Evolutionary conservation across 495 filamentous ascomycete genomes (phyloP), one percentile per base, ranked within the genome.

Genomic region (Xylaria flabelliformis): DNA sequence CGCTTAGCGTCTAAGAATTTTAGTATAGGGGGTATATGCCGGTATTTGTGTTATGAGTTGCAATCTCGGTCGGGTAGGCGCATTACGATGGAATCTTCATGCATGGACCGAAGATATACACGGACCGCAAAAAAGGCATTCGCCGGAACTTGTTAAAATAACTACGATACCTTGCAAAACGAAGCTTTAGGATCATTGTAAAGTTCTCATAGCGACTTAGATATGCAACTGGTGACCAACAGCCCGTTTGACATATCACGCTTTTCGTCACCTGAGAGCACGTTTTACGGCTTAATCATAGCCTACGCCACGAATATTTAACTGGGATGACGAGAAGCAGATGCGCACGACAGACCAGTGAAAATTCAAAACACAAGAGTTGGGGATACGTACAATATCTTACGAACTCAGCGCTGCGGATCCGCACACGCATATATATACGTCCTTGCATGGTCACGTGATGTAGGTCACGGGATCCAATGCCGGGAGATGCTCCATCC

Each of bases 1-100:
- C 95, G 75, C 88, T 99, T 83, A 97, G 94, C 87, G 92, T 97
- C 92, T 99, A 90, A 88, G 51, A 51, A 41, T 44, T 34, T 48
- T 39, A 51, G 69, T n/a, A 26, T 44, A 36, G 26, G 51, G 19
- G 8, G 42, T 50, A 39, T n/a, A 29, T 39, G 41, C 32, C 53
- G 7, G 46, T 10, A 67, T 48, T 24, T 34, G 46, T 29, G 24
- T 39, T 34, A 65, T 44, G 46, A 46, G 44, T 21, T 59, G 34
- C 58, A 64, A 29, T 64, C 26, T 59, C 42, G 24, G 63, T 74
- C 48, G 69, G 70, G 46, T 66, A 51, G 51, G 59, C 70, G 73
- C 71, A 73, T 76, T 75, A 74, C 71, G 71, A 73, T 72, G 65
- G 77, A 61, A 64, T 59, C 13, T 15, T 51, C 12, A 50, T 34